Evolutionary conservation across 2,329 filamentous ascomycete species (phyloP).

Genomic region (Amauroascus verrucosus): DNA sequence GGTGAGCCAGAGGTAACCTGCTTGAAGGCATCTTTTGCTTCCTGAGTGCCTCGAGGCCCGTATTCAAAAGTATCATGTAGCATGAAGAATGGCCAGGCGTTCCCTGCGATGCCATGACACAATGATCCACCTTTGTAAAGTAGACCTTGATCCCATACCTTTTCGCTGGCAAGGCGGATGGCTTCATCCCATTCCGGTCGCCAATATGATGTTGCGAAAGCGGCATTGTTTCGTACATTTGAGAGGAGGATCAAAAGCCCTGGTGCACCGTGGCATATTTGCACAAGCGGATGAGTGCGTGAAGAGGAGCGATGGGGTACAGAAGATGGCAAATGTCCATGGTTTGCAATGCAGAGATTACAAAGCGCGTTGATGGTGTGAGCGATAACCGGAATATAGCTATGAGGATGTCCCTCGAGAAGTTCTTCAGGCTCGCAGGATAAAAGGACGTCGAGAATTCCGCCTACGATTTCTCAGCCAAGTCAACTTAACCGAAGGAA

Average conservation of each 20-base stretch:
- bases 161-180: slow-evolving; percentile 25
- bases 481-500: not conserved
- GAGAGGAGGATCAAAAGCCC: slow-evolving; percentile 30
- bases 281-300: slow-evolving; percentile 27
- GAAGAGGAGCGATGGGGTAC: slow-evolving; percentile 25
- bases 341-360: slow-evolving; percentile 25
- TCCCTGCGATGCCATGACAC: slow-evolving; percentile 35
- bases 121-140: slow-evolving; percentile 34
- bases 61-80: slow-evolving; percentile 32
- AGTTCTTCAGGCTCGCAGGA: slow-evolving; percentile 27
- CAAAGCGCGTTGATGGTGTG: slow-evolving; percentile 31
- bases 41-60: slow-evolving; percentile 18
- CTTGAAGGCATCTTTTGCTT: slow-evolving; percentile 20
- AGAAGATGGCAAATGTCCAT: slow-evolving; percentile 32
- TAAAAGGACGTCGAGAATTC: slow-evolving; percentile 31
- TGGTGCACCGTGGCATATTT: slow-evolving; percentile 35
- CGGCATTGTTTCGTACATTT: slow-evolving; percentile 23
- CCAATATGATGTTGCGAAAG: slow-evolving; percentile 26
- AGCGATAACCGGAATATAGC: slow-evolving; percentile 27
- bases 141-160: slow-evolving; percentile 35
- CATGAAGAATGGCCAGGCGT: slow-evolving; percentile 32
- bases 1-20: slow-evolving; percentile 13
- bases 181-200: slow-evolving; percentile 32
- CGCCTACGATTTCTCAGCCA: slow-evolving; percentile 18
- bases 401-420: slow-evolving; percentile 16